Base-by-base conservation (phyloP, 768 basidiomycete genomes). In the Harrya chromipes region DNA sequence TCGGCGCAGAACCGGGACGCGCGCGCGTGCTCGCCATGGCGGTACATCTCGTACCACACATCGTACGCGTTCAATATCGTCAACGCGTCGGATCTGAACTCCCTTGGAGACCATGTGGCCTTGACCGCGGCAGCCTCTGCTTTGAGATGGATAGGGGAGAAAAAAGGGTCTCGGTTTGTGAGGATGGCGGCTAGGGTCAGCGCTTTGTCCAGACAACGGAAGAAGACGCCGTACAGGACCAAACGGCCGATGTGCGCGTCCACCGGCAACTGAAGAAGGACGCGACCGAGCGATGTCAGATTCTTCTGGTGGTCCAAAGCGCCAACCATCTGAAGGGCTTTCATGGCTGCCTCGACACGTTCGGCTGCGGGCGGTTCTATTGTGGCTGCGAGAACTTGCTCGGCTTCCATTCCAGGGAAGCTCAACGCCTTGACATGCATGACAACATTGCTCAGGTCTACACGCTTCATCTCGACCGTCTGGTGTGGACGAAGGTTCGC, bases 391-490 rank as follows among this genome's bases (percentile, higher is more conserved):
- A 97, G 75, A 19, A 97, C 92, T 52, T 94, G 87, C 61, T 94
- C 88, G 6, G 92, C 89, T 24, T 81, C 70, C 83, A 93, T 83
- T 38, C 81, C 83, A 6, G 90, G 89, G 64, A 97, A 87, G 64
- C 91, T 84, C 31, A 97, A 78, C 9, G 93, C 93, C 62, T 95
- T 97, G 67, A 97, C 82, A 64, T 94, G 94, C 94, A 97, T 97
- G 14, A 95, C 91, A 40, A 94, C 86, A 61, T 93, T 92, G 59
- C 83, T 89, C 57, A 95, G 66, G 67, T 94, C 92, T 12, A 86
- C 82, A 29, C 93, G 79, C 64, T 91, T 91, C 93, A 97, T 97
- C 73, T 97, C 94, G 33, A 97, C 94, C 1, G 84, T 84, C 66
- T 94, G 92, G 62, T 95, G 85, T 23, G 88, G 79, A 44, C 82